Conservation (phyloP, 2,329 filamentous ascomycete species). For the Ramularia endophylla region DNA sequence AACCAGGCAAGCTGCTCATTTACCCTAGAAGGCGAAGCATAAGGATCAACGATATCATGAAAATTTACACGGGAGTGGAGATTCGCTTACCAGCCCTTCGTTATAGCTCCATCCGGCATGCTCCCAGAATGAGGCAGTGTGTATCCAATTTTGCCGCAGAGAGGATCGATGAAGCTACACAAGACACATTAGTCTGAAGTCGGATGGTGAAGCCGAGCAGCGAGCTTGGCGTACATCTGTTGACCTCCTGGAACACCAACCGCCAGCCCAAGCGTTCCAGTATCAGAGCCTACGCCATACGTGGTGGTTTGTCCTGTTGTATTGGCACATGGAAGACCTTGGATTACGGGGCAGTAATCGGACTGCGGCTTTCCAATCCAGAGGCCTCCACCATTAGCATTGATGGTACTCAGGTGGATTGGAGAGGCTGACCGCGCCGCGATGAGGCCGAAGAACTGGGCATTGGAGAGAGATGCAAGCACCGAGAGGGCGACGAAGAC, state of each 20-base stretch:
- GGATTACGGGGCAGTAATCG: slow-evolving; percentile 27
- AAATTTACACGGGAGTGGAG: too few relatives aligned
- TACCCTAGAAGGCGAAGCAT: background rate
- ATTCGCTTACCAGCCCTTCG: slow-evolving; percentile 23
- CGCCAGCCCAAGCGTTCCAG: slow-evolving; percentile 16
- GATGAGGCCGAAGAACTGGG: slow-evolving; percentile 23
- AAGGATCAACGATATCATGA: too few relatives aligned
- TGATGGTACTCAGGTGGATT: slow-evolving; percentile 24
- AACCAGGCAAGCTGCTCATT: slow-evolving; percentile 10
- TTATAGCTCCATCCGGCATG: slow-evolving; percentile 22
- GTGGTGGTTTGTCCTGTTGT: slow-evolving; percentile 5
- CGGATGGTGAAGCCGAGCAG: too few relatives aligned
- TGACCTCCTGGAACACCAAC: slow-evolving; percentile 27
- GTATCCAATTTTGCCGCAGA: slow-evolving; percentile 25
- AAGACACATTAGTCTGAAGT: background rate
- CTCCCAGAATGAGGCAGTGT: slow-evolving; percentile 24
- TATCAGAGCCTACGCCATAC: background rate
- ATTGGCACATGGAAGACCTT: slow-evolving; percentile 18
- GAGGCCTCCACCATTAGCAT: slow-evolving; percentile 17
- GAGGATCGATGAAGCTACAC: slow-evolving; percentile 26
- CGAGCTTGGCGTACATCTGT: slow-evolving; percentile 26
- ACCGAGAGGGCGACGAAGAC: slow-evolving; percentile 13
- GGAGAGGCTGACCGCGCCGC: slow-evolving; percentile 22
- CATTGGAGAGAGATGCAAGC: slow-evolving; percentile 14
- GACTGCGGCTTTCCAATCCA: slow-evolving; percentile 26